Percentiles rank a stretch among this genome's conserved stretches.
phyloP scores from a whole-genome alignment of 2,329 filamentous ascomycete genomes.

The Trichophyton benhamiae region DNA sequence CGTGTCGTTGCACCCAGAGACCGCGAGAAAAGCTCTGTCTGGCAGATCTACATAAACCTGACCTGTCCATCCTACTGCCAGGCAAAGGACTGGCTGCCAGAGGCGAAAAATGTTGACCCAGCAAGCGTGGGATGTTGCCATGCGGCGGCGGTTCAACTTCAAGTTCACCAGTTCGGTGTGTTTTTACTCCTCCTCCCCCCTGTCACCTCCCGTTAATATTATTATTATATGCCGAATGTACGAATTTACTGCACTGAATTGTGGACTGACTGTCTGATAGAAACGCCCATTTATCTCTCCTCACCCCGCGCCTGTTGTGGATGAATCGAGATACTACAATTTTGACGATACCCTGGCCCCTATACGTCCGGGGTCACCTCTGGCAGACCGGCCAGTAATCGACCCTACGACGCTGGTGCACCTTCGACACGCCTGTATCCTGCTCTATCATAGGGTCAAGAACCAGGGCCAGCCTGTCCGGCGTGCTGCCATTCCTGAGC shows the following conservation, averaged over 20 bases:
- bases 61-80: neutral
- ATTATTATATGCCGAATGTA: neutral
- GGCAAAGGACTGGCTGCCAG: neutral
- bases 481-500: neutral
- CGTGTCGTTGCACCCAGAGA: neutral
- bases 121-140: constrained; percentile 1
- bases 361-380: constrained; percentile 3
- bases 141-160: constrained; percentile 4
- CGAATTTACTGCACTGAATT: neutral
- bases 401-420: constrained; percentile 9
- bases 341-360: neutral
- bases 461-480: neutral
- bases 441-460: neutral
- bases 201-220: neutral
- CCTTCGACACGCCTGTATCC: constrained; percentile 8
- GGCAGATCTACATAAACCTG: too few species aligned
- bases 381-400: constrained; percentile 4
- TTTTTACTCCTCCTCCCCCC: too few species aligned
- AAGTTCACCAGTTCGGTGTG: neutral
- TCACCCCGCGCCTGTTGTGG: neutral
- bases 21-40: neutral
- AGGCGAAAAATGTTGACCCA: neutral
- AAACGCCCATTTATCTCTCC: neutral
- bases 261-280: neutral
- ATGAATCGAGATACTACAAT: neutral